A percentile compares a stretch with the other conserved stretches of the same genome.
Conservation (phyloP, 352 stramenopile genomes). For the Globisporangium irregulare region DNA sequence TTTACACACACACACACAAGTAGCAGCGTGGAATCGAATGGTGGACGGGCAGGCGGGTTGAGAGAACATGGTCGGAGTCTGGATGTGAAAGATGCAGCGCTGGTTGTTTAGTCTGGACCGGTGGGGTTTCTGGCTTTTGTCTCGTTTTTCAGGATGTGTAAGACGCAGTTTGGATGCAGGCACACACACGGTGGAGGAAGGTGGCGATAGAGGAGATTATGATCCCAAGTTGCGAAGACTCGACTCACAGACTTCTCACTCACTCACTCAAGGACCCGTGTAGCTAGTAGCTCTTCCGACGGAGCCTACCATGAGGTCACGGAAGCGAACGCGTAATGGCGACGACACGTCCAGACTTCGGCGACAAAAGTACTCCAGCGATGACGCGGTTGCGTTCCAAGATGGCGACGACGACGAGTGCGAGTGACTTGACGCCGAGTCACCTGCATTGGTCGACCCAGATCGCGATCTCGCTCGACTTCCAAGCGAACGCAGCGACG, state of each 20-base stretch:
- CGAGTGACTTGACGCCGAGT: conserved; percentile 20
- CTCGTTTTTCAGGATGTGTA: conserved; percentile 10
- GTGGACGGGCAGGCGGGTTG: not conserved
- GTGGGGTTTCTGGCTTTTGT: conserved; percentile 5
- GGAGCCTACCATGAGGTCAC: conserved; percentile 61
- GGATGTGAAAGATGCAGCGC: conserved; percentile 9
- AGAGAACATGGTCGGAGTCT: conserved; percentile 1
- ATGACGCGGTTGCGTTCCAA: conserved; percentile 28
- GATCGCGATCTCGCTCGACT: conserved; percentile 7
- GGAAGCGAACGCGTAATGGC: conserved; percentile 49
- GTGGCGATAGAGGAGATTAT: not conserved
- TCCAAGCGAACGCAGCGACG: conserved; percentile 7
- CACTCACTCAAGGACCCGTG: conserved; percentile 24
- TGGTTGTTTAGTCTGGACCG: conserved; percentile 2
- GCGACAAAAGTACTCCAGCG: conserved; percentile 60
- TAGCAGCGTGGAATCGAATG: conserved; percentile 3
- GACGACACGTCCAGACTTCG: conserved; percentile 70
- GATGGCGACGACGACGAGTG: conserved; percentile 57
- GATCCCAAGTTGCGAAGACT: not conserved
- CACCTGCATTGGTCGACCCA: not conserved
- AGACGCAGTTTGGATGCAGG: not conserved
- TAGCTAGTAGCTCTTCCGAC: conserved; percentile 47
- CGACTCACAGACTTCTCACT: not conserved
- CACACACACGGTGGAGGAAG: not conserved
- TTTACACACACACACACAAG: conserved; percentile 4